Evolutionary conservation across 495 filamentous ascomycete species (phyloP), one percentile per base, ranked within the genome.

Genomic region (Aspergillus panamensis): DNA sequence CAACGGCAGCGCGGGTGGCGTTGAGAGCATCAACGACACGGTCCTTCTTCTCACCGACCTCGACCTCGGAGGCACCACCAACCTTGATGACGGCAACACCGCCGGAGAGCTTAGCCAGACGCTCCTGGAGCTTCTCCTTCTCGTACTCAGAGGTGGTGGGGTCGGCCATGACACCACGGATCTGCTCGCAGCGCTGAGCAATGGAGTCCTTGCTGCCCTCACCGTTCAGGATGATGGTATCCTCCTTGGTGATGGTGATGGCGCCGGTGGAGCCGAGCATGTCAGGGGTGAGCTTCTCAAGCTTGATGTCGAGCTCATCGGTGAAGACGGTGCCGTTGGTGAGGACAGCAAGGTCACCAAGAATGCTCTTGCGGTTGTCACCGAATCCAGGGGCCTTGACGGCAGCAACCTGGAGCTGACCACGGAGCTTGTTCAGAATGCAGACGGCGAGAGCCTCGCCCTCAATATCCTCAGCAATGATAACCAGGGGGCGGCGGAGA

Each of bases 41-140:
- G 74, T 98, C 94, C 83, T 98, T 98, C 91, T 98, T 98, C 86
- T 98, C 94, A 62, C 90, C 84, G 59, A 98, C 94, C 81, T 98
- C 94, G 62, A 98, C 93, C 79, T 98, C 94, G 63, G 92, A 97
- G 57, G 92, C 81, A 74, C 94, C 94, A 66, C 94, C 94, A 63
- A 98, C 94, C 82, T 93, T 96, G 83, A 98, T 97, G 76, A 98
- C 94, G 61, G 94, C 94, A 69, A 98, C 94, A 84, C 94, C 94
- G 54, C 94, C 94, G 47, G 94, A 97, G 63, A 98, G 91, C 87
- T 98, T 98, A 64, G 94, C 94, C 51, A 97, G 89, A 79, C 94
- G 94, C 80, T 98, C 94, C 77, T 97, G 94, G 55, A 98, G 89
- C 85, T 98, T 98, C 87, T 98, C 94, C 82, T 96, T 97, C 84